Base-by-base conservation (phyloP, 768 basidiomycete genomes). In the Lentinus tigrinus region DNA sequence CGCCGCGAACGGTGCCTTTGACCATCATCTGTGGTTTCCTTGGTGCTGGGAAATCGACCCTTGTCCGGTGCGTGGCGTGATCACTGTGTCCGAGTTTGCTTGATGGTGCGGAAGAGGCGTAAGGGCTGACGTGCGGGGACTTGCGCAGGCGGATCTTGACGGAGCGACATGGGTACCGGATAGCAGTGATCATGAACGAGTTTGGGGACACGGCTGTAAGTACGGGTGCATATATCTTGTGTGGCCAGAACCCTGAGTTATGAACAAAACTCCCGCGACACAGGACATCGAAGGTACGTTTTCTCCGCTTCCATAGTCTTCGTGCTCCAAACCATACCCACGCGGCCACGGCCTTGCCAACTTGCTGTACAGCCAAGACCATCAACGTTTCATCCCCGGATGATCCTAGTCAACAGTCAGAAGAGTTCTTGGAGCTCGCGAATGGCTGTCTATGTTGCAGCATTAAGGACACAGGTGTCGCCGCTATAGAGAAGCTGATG, bases 361-460 rank as follows among this genome's bases (percentile, higher is more conserved):
- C 11, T 6, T 31, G 4, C 13, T 28, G 19, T 49, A 10, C 71
- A 96, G 94, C 92, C 44, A 92, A 89, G 73, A 81, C 92, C 0
- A 88, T 98, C 68, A 93, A 91, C 56, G 81, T 98, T 8, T 81
- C 90, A 3, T 87, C 87, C 13, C 73, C 75, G 2, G 82, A 85
- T 34, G 83, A 86, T 63, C 85, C 85, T 8, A 73, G 79, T 13
- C 81, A 85, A 47, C 76, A 83, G 44, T 87, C 88, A 1, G 89
- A 93, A 69, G 93, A 95, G 66, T 85, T 96, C 67, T 83, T 99
- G 10, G 95, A 97, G 65, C 81, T 98, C 1, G 87, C 94, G 0
- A 96, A 99, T 70, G 97, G 97, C 17, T 98, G 97, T 71, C 72
- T 99, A n/a, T 99, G 97, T 73, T 99, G 97, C 70, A 95, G 94